Evolutionary conservation across 2,329 filamentous ascomycete species (phyloP).

Genomic region (Escovopsis sp.): DNA sequence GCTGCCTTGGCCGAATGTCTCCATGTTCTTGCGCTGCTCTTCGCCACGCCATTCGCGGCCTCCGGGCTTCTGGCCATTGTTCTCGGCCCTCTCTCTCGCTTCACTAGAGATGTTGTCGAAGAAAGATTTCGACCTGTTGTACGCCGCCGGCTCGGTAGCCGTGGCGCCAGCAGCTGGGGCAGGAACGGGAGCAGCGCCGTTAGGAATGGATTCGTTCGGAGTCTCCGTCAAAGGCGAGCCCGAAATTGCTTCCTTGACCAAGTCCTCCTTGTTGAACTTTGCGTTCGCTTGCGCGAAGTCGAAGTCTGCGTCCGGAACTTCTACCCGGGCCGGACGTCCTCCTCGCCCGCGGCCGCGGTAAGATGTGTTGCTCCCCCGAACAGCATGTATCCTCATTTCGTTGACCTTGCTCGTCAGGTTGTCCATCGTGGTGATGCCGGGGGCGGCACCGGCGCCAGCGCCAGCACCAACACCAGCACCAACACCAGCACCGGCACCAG

Average conservation of each 20-base stretch:
- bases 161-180: conserved; percentile 17
- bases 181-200: conserved; percentile 11
- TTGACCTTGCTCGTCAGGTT: conserved; percentile 62
- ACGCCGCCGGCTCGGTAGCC: conserved; percentile 28
- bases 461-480: conserved; percentile 12
- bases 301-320: conserved; percentile 81
- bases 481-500: conserved; percentile 22
- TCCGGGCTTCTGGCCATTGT: conserved; percentile 50
- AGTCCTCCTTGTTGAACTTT: conserved; percentile 33
- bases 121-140: conserved; percentile 83
- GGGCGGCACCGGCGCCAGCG: conserved; percentile 18
- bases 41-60: conserved; percentile 83
- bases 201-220: conserved; percentile 23
- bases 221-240: conserved; percentile 51
- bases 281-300: conserved; percentile 57
- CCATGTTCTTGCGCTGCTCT: conserved; percentile 89
- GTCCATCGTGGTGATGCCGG: conserved; percentile 35
- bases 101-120: conserved; percentile 98
- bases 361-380: conserved; percentile 28
- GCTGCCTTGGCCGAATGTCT: conserved; percentile 93
- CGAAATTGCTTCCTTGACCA: conserved; percentile 79
- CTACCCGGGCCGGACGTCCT: conserved; percentile 48
- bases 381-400: conserved; percentile 57
- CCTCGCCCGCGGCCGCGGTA: conserved; percentile 37
- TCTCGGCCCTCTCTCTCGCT: conserved; percentile 72